Evolutionary conservation across 805 yeast species (phyloP).

Genomic region (Candida wancherniae): DNA sequence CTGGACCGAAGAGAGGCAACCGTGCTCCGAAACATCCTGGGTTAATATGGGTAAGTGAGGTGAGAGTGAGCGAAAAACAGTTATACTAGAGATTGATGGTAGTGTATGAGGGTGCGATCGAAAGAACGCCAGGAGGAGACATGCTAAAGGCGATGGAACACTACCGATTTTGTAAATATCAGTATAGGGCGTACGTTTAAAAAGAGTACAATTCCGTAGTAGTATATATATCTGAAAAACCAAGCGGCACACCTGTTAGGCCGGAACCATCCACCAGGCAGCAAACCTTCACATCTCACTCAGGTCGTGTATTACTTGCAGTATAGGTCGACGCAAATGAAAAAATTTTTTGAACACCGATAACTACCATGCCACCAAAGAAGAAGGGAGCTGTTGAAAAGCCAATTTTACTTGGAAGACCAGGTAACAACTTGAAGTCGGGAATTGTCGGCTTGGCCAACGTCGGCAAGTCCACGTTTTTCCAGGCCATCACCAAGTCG

Average conservation of each 20-base stretch:
- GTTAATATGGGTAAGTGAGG: background rate
- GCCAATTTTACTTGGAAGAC: constrained; percentile 58
- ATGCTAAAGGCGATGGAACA: background rate
- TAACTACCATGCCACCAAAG: constrained; percentile 63
- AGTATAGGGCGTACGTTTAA: background rate
- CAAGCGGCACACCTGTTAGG: no score
- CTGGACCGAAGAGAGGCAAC: constrained; percentile 9
- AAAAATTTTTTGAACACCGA: constrained; percentile 11
- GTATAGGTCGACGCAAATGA: constrained; percentile 11
- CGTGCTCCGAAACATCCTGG: constrained; percentile 7
- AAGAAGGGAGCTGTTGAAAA: constrained; percentile 59
- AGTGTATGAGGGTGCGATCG: background rate
- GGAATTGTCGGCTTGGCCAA: constrained; percentile 40
- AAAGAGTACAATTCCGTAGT: no score
- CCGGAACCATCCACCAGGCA: no score
- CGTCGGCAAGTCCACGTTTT: constrained; percentile 20
- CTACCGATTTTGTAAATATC: background rate
- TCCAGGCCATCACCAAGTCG: constrained; percentile 22
- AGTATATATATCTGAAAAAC: no score
- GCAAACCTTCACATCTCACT: background rate
- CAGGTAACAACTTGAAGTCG: constrained; percentile 34
- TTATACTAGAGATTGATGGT: constrained; percentile 2
- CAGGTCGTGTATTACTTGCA: background rate
- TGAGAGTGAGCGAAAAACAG: no score
- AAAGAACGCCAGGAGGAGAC: background rate